These are phyloP conservation scores for Umbelopsis isabellina DNA, from an alignment of 192 early-diverging fungal genomes.

Conservation along the genomic window DNA sequence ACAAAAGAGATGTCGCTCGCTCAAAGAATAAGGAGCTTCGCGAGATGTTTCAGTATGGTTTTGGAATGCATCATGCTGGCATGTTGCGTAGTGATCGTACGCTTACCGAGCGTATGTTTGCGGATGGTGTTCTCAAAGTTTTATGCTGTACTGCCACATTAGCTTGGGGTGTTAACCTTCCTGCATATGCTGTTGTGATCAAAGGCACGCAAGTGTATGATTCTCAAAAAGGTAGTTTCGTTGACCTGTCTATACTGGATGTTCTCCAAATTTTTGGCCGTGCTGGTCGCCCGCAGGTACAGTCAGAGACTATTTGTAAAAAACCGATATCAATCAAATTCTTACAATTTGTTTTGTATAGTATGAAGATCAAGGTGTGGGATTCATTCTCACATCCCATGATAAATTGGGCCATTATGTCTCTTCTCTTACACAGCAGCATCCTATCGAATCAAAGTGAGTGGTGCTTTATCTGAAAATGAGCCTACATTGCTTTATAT, in stretches of 20 bases:
- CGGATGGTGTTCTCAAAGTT: slow-evolving; percentile 87
- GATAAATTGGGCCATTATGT: slow-evolving; percentile 93
- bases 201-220: slow-evolving; percentile 98
- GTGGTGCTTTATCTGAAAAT: neutral
- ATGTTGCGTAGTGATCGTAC: slow-evolving; percentile 91
- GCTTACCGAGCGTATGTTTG: slow-evolving; percentile 93
- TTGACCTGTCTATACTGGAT: slow-evolving; percentile 95
- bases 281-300: slow-evolving; percentile 88
- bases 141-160: slow-evolving; percentile 96
- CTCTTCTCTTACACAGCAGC: slow-evolving; percentile 91
- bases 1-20: slow-evolving; percentile 47
- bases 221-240: slow-evolving; percentile 94
- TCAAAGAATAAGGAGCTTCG: slow-evolving; percentile 56
- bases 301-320: neutral
- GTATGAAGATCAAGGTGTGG: slow-evolving; percentile 94
- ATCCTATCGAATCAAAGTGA: slow-evolving; percentile 96
- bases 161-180: slow-evolving; percentile 99
- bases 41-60: slow-evolving; percentile 92
- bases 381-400: slow-evolving; percentile 95
- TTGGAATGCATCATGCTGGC: slow-evolving; percentile 97
- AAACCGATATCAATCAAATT: too few relatives aligned
- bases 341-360: neutral
- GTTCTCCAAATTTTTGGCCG: slow-evolving; percentile 98
- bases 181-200: slow-evolving; percentile 97
- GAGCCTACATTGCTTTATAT: too few relatives aligned